Percentiles rank a stretch among this genome's conserved stretches.
Conservation (phyloP, 2,329 filamentous ascomycete genomes). For the Didymosphaeria variabile region DNA sequence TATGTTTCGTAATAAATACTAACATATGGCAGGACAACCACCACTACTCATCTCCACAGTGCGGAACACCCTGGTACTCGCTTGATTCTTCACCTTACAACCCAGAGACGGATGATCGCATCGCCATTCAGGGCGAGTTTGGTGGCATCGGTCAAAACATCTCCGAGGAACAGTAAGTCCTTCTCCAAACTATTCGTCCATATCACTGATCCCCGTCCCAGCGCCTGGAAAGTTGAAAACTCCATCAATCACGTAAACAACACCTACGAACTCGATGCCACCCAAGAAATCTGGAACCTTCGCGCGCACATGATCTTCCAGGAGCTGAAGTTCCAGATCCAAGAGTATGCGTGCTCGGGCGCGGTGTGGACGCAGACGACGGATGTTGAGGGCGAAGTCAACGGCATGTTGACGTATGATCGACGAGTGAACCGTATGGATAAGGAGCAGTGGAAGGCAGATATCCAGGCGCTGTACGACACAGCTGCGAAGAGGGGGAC, state of each 20-base stretch:
- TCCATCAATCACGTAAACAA: conserved; percentile 69
- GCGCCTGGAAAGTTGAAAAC: conserved; percentile 70
- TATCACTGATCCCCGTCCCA: conserved; percentile 34
- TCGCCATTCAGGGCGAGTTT: conserved; percentile 76
- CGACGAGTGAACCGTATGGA: conserved; percentile 67
- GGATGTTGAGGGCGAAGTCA: conserved; percentile 78
- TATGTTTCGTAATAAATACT: conserved; percentile 10
- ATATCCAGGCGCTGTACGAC: conserved; percentile 68
- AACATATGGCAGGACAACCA: conserved; percentile 70
- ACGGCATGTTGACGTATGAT: conserved; percentile 75
- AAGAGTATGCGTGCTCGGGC: conserved; percentile 69
- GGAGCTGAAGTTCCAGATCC: conserved; percentile 60
- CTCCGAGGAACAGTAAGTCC: conserved; percentile 65
- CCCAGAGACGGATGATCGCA: conserved; percentile 58
- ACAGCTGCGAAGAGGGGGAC: conserved; percentile 43
- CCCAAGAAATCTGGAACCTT: conserved; percentile 71
- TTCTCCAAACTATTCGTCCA: background rate
- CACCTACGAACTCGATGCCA: conserved; percentile 72
- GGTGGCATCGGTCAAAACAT: conserved; percentile 74
- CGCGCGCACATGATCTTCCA: conserved; percentile 63
- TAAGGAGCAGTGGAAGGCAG: conserved; percentile 65
- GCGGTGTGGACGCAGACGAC: conserved; percentile 79
- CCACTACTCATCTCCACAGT: conserved; percentile 76
- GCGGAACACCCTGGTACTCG: conserved; percentile 74
- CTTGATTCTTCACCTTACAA: conserved; percentile 61